Conservation (phyloP, 768 basidiomycete genomes). For the Psilocybe azurescens region DNA sequence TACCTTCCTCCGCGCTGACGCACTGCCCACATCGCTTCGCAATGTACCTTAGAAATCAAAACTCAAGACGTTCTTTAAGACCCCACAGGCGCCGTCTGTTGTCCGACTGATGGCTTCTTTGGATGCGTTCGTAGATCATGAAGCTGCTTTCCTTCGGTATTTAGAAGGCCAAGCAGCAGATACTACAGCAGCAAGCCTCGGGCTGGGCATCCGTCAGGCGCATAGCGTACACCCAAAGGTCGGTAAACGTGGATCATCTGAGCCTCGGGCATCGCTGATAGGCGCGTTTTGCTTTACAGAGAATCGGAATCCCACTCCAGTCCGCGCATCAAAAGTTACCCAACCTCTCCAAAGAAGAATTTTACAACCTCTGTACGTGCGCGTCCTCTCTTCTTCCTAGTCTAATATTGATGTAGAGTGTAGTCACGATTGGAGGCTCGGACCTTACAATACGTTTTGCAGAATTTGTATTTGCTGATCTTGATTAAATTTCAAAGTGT, state of each 20-base stretch:
- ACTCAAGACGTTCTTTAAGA: slow-evolving; percentile 31
- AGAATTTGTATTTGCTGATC: slow-evolving; percentile 30
- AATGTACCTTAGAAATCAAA: slow-evolving; percentile 27
- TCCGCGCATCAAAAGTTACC: slow-evolving; percentile 35
- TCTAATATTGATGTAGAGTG: neutral
- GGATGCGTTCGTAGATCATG: slow-evolving; percentile 47
- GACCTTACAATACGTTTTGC: slow-evolving; percentile 40
- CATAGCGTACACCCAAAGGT: slow-evolving; percentile 43
- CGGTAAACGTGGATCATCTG: neutral
- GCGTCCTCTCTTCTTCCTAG: neutral
- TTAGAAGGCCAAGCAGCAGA: slow-evolving; percentile 30
- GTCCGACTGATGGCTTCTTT: slow-evolving; percentile 40
- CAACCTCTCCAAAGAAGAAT: slow-evolving; percentile 40
- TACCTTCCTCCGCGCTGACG: neutral
- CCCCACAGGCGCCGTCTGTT: slow-evolving; percentile 38
- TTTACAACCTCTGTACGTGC: slow-evolving; percentile 43
- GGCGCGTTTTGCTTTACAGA: slow-evolving; percentile 24
- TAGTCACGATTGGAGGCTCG: slow-evolving; percentile 40
- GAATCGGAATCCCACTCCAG: slow-evolving; percentile 38
- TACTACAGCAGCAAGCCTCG: slow-evolving; percentile 25
- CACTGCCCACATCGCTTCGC: neutral
- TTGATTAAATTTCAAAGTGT: neutral
- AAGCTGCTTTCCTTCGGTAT: slow-evolving; percentile 38
- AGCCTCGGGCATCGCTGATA: neutral
- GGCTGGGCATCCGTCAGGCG: slow-evolving; percentile 31